phyloP scores from a whole-genome alignment of 805 yeast genomes.

The Starmerella asiatica region DNA sequence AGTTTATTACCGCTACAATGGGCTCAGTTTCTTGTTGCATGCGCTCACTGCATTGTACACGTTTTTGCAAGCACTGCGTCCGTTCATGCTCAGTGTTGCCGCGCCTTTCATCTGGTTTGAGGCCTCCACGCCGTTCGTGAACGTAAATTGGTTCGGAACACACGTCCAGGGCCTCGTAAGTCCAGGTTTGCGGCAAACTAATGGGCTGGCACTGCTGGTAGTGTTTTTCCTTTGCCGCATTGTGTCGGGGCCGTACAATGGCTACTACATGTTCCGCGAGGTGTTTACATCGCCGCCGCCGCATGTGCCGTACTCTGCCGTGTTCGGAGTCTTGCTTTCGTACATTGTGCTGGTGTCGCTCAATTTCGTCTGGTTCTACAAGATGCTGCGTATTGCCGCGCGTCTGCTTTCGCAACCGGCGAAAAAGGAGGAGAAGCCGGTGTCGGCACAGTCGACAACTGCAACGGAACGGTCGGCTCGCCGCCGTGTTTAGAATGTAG shows the following conservation, averaged over 20 bases:
- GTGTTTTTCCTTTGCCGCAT: conserved; percentile 70
- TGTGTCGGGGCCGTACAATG: conserved; percentile 75
- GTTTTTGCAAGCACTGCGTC: conserved; percentile 48
- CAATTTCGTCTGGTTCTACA: conserved; percentile 75
- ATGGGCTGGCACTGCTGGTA: conserved; percentile 56
- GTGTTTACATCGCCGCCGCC: conserved; percentile 17
- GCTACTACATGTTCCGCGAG: conserved; percentile 32
- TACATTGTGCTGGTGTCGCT: conserved; percentile 53
- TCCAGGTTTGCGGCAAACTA: conserved; percentile 39
- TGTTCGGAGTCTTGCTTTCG: conserved; percentile 39
- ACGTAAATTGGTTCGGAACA: conserved; percentile 79
- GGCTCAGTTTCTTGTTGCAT: conserved; percentile 69
- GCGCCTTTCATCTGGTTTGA: conserved; percentile 79
- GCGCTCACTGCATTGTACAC: conserved; percentile 72
- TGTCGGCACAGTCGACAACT: background rate
- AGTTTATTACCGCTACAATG: conserved; percentile 52
- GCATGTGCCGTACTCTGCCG: conserved; percentile 35
- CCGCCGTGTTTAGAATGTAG: no score
- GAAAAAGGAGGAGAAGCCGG: background rate
- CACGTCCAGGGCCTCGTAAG: conserved; percentile 63
- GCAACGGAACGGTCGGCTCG: no score
- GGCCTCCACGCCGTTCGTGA: conserved; percentile 87
- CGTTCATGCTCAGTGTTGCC: conserved; percentile 68
- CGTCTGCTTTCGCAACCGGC: conserved; percentile 55
- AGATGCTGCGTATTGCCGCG: conserved; percentile 46